phyloP scores from a whole-genome alignment of 805 yeast species.

The Nakazawaea wickerhamii region DNA sequence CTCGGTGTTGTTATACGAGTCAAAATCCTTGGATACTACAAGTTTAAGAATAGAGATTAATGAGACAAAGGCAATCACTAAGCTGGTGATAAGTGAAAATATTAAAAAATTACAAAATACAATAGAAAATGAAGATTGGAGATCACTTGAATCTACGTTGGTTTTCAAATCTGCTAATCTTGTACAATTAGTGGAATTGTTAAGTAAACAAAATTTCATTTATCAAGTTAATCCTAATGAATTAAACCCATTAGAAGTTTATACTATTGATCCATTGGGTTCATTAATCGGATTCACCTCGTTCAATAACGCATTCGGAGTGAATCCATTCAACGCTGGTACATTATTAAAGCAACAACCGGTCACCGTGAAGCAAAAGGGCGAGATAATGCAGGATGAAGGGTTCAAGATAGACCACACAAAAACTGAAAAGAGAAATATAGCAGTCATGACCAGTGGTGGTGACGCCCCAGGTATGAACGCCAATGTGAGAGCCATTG shows the following conservation, averaged over 20 bases:
- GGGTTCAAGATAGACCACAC: not conserved
- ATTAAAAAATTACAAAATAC: slow-evolving; percentile 24
- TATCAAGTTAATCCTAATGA: slow-evolving; percentile 67
- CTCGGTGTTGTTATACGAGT: slow-evolving; percentile 29
- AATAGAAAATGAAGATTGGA: slow-evolving; percentile 38
- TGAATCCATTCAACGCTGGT: slow-evolving; percentile 16
- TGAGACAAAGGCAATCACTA: slow-evolving; percentile 21
- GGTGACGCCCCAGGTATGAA: slow-evolving; percentile 99
- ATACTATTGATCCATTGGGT: slow-evolving; percentile 80
- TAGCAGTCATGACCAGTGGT: slow-evolving; percentile 97
- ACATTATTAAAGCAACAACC: slow-evolving; percentile 2
- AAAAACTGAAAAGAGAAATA: slow-evolving; percentile 36
- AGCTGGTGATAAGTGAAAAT: slow-evolving; percentile 21
- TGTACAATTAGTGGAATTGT: slow-evolving; percentile 29
- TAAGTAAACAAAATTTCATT: slow-evolving; percentile 27
- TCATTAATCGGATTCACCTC: slow-evolving; percentile 75
- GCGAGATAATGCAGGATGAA: not conserved
- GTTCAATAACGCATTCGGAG: slow-evolving; percentile 45
- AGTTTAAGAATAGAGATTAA: slow-evolving; percentile 22
- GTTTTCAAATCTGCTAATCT: slow-evolving; percentile 43
- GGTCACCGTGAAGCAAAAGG: not conserved
- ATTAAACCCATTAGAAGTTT: slow-evolving; percentile 68
- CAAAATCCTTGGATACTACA: slow-evolving; percentile 21
- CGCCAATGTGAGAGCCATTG: slow-evolving; percentile 92
- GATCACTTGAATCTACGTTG: slow-evolving; percentile 38